phyloP scores from a whole-genome alignment of 2,329 filamentous ascomycete species.

The Fusarium liriodendri region DNA sequence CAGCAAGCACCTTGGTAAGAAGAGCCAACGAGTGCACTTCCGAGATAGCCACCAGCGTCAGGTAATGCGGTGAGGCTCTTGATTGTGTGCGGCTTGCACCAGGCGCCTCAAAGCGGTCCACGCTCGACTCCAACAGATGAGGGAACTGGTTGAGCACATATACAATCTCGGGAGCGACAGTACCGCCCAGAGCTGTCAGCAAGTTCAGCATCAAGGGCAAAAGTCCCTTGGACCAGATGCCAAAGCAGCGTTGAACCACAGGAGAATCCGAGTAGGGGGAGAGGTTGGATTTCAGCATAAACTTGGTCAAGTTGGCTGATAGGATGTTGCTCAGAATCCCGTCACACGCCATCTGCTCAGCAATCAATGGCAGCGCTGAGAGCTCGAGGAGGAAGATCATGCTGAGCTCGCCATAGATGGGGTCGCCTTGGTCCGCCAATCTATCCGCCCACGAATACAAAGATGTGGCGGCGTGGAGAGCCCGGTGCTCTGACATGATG shows the following conservation, averaged over 20 bases:
- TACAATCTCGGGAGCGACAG: conserved; percentile 85
- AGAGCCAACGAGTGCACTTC: conserved; percentile 85
- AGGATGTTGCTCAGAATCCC: conserved; percentile 83
- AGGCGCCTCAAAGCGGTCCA: conserved; percentile 76
- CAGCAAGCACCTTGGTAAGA: conserved; percentile 77
- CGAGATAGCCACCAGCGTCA: conserved; percentile 78
- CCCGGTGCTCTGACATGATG: conserved; percentile 76
- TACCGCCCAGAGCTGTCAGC: conserved; percentile 81
- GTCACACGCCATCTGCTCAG: conserved; percentile 90
- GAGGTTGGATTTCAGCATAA: conserved; percentile 77
- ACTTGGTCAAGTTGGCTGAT: conserved; percentile 81
- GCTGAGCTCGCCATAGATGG: conserved; percentile 93
- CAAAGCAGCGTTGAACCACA: conserved; percentile 79
- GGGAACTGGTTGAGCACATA: conserved; percentile 92
- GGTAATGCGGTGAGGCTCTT: conserved; percentile 65
- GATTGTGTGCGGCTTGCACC: conserved; percentile 64
- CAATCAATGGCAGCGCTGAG: conserved; percentile 81
- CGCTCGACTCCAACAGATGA: conserved; percentile 77
- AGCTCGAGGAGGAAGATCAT: conserved; percentile 89
- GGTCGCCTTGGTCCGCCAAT: conserved; percentile 81
- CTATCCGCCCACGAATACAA: conserved; percentile 95
- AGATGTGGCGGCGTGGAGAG: conserved; percentile 83
- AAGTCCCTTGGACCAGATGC: conserved; percentile 89
- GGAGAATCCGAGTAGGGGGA: conserved; percentile 82
- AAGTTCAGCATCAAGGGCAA: conserved; percentile 91